phyloP scores from a whole-genome alignment of 2,329 filamentous ascomycete genomes.

The Arthrocladium fulminans region DNA sequence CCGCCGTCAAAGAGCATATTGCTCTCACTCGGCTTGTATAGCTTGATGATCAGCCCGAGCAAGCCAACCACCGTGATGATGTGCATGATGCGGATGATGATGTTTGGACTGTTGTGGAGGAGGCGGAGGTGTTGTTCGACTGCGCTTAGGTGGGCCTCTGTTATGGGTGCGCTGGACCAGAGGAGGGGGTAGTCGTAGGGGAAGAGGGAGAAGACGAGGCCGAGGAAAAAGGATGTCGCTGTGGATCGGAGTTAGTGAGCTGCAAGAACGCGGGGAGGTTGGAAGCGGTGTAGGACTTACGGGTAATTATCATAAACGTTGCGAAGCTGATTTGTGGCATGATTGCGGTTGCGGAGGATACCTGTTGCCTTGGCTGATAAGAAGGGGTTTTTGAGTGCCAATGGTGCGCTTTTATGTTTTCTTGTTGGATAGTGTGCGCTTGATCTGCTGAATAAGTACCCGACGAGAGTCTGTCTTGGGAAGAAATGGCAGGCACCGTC shows the following conservation, averaged over 20 bases:
- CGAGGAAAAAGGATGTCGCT: constrained; percentile 95
- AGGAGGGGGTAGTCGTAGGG: constrained; percentile 62
- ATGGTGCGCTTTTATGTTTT: too few relatives aligned
- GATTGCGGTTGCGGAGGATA: constrained; percentile 7
- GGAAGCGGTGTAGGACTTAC: constrained; percentile 7
- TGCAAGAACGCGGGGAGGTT: neutral
- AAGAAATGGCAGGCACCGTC: too few relatives aligned
- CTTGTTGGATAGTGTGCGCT: too few relatives aligned
- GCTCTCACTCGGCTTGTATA: constrained; percentile 85
- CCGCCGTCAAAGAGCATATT: constrained; percentile 91
- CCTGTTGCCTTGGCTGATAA: too few relatives aligned
- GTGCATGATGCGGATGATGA: constrained; percentile 88
- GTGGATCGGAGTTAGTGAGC: constrained; percentile 8
- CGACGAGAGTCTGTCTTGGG: too few relatives aligned
- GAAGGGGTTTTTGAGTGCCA: too few relatives aligned
- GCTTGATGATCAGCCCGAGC: constrained; percentile 81
- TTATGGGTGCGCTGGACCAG: constrained; percentile 35
- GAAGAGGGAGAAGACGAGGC: constrained; percentile 91
- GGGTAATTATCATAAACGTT: constrained; percentile 69
- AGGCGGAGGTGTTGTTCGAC: constrained; percentile 86
- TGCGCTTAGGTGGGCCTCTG: constrained; percentile 63
- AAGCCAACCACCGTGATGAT: constrained; percentile 86
- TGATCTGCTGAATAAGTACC: too few relatives aligned
- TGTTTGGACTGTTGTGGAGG: constrained; percentile 79
- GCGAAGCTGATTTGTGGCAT: constrained; percentile 54